Base-by-base conservation (phyloP, 495 filamentous ascomycete species). In the Halenospora varia region DNA sequence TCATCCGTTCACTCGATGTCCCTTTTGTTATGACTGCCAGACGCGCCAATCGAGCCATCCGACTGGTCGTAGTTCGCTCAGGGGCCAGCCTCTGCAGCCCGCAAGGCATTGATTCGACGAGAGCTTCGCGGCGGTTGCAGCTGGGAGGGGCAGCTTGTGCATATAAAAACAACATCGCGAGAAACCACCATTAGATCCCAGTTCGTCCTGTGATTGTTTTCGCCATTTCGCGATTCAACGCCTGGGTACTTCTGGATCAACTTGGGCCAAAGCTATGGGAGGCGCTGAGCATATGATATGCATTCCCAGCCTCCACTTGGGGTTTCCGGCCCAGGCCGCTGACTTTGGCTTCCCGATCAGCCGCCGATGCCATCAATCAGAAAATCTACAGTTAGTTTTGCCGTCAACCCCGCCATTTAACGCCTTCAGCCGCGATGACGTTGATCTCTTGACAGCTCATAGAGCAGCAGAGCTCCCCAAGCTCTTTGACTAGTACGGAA, bases 151-250 rank as follows among this genome's bases (percentile, higher is more conserved):
- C 58, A 25, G 2, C 17, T 18, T 15, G 23, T 53, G 39, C 53
- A 52, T 11, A 52, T 53, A 53, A 64, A 39, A 58, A 61, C 58
- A 64, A 57, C 39, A 60, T 58, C 51, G 42, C 57, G 56, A 48
- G 10, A 17, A 6, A 35, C 29, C 29, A 4, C 29, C 29, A 13
- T 35, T 13, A 13, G 29, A 6, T 4, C 29, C 29, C 29, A 35
- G 29, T 26, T 3, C 17, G 42, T 29, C 29, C 26, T 53, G 15
- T 45, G 15, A 45, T 8, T 19, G 3, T 45, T 45, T 45, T 45
- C 42, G 15, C 15, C 15, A 19, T 45, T 17, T 45, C 20, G 4
- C 42, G 42, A 19, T 15, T n/a, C n/a, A n/a, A n/a, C n/a, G n/a
- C n/a, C n/a, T n/a, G n/a, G n/a, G n/a, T n/a, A n/a, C n/a, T n/a